Evolutionary conservation across 257 asterid species (phyloP).

Genomic region (Solanum boliviense): DNA sequence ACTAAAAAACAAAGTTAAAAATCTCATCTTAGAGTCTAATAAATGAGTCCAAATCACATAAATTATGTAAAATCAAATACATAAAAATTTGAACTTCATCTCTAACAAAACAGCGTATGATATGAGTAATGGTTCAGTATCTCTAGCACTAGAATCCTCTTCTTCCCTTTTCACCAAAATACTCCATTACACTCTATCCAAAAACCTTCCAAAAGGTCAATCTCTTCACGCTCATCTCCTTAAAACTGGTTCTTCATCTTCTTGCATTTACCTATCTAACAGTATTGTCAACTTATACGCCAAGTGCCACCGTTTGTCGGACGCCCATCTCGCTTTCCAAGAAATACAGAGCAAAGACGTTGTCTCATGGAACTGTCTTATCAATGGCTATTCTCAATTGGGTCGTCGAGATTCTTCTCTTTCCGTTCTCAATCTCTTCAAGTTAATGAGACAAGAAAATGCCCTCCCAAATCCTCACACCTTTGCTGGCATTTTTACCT

Average conservation of each 20-base stretch:
- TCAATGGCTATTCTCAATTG: conserved; percentile 55
- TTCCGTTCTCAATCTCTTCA: conserved; percentile 42
- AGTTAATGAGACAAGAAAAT: conserved; percentile 27
- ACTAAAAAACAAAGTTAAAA: neutral
- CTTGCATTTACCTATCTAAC: conserved; percentile 40
- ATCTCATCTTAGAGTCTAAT: neutral
- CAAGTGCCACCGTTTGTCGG: conserved; percentile 45
- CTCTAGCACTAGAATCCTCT: conserved; percentile 24
- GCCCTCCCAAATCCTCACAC: conserved; percentile 57
- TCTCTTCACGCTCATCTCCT: conserved; percentile 61
- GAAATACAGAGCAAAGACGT: conserved; percentile 39
- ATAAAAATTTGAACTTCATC: neutral
- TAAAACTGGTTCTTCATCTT: conserved; percentile 35
- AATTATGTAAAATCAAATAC: neutral
- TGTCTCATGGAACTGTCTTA: conserved; percentile 68
- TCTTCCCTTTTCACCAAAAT: conserved; percentile 41
- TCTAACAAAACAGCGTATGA: conserved; percentile 4
- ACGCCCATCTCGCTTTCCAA: conserved; percentile 42
- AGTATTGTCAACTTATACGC: conserved; percentile 60
- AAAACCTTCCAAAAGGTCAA: conserved; percentile 28
- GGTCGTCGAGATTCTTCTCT: conserved; percentile 25
- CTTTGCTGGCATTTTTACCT: conserved; percentile 54
- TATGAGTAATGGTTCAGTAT: conserved; percentile 28
- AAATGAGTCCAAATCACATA: neutral
- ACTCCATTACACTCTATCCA: conserved; percentile 33